Conservation (phyloP, 164 flowering plant genomes). For the Annona squamosa region DNA sequence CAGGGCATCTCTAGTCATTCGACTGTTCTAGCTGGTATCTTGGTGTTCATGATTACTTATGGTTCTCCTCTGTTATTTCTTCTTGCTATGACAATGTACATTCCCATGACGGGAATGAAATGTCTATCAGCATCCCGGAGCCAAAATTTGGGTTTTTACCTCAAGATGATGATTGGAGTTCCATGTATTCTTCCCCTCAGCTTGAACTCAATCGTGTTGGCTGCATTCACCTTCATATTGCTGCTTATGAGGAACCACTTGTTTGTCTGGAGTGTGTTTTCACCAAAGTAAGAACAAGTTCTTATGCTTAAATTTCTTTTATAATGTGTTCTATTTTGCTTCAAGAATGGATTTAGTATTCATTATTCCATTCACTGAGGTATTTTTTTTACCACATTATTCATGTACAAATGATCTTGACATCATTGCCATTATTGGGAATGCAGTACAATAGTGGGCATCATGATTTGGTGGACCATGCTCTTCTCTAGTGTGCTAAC, state of each 20-base stretch:
- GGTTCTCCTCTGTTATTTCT: conserved; percentile 73
- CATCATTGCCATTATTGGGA: too few relatives aligned
- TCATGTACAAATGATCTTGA: too few relatives aligned
- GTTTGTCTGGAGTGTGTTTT: conserved; percentile 95
- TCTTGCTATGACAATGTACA: conserved; percentile 54
- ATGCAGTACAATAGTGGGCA: neutral
- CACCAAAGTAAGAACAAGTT: conserved; percentile 76
- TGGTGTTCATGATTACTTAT: conserved; percentile 83
- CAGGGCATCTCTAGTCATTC: conserved; percentile 94
- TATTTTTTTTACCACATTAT: neutral
- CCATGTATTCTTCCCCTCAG: conserved; percentile 77
- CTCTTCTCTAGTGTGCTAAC: neutral
- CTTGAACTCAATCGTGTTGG: conserved; percentile 63
- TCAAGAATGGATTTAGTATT: neutral
- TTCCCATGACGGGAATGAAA: conserved; percentile 30
- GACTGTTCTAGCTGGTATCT: conserved; percentile 67
- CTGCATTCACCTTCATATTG: conserved; percentile 68
- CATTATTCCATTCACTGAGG: neutral
- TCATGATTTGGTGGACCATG: neutral
- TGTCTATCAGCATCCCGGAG: conserved; percentile 8
- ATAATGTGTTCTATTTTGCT: neutral
- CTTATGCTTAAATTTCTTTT: neutral
- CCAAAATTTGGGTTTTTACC: conserved; percentile 33
- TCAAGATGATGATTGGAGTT: conserved; percentile 43
- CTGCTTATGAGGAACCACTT: conserved; percentile 91